Evolutionary conservation across 331 rosid genomes (phyloP), one percentile per base, ranked within the genome.

Genomic region (Prunus yedoensis): DNA sequence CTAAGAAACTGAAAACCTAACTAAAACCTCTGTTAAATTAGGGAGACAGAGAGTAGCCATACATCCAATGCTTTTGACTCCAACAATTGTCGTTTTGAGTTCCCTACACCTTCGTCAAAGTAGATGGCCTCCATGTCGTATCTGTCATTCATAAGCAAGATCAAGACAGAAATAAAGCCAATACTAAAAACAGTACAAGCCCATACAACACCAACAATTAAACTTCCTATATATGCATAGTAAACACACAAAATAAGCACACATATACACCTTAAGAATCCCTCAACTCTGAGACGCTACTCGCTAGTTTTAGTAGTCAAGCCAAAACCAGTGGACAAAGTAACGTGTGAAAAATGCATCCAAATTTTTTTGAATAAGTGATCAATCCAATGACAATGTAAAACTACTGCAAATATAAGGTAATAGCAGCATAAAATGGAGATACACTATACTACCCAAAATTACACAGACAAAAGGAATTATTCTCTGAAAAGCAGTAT

Each of bases 101-200:
- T 81, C 84, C 93, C 83, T 63, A 90, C 96, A 78, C 87, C 71
- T 83, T 90, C 94, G 8, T 90, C 93, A 80, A 89, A 92, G 88
- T 87, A 92, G 21, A 76, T 54, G 16, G 91, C 80, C 87, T 92
- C 96, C 74, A 38, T 68, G 54, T 92, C 96, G 66, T 92, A 92
- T 82, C 96, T 92, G 60, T 28, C 20, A 12, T 43, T 43, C 10
- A 58, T 10, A 64, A 71, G 13, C 23, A 15, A 78, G 38, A 38
- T 16, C n/a, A 41, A 16, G 66, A 62, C 5, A 5, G 41, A 35
- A 35, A 35, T 35, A 35, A 35, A 35, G 41, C 41, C 41, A 5
- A 7, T 35, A 35, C 8, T 5, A 35, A 35, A 35, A 35, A 5
- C 41, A 35, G 41, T 35, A 35, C 41, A 35, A 35, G 41, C 41